A percentile compares a stretch with the other conserved stretches of the same genome.
These are phyloP conservation scores for Mortierella sp. DNA, from an alignment of 371 early-diverging fungal genomes.

Conservation along the genomic window DNA sequence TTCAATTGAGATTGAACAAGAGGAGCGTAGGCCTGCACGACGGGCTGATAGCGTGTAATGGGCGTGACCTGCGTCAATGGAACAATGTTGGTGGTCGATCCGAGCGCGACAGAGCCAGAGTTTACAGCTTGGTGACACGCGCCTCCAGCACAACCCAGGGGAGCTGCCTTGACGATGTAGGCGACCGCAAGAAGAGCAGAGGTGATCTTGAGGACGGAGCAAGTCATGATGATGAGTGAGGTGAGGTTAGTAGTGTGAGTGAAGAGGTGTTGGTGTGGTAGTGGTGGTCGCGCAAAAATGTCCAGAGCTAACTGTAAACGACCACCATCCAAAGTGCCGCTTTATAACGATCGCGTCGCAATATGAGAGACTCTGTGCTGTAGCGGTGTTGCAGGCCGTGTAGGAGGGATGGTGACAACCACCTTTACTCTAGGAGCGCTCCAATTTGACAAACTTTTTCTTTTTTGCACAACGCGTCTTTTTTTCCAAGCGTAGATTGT, in stretches of 20 bases:
- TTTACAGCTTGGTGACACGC: constrained; percentile 18
- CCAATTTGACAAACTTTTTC: background rate
- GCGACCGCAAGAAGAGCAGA: constrained; percentile 12
- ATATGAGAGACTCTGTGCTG: too few relatives aligned
- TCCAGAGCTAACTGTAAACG: too few relatives aligned
- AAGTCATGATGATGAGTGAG: constrained; percentile 6
- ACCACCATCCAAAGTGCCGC: too few relatives aligned
- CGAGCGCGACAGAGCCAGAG: constrained; percentile 21
- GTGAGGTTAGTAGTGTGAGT: background rate
- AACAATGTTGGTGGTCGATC: constrained; percentile 26
- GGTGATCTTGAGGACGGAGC: constrained; percentile 24
- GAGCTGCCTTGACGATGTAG: constrained; percentile 23
- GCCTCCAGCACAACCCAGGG: constrained; percentile 16
- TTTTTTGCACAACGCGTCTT: background rate
- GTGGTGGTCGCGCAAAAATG: background rate
- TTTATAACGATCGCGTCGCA: too few relatives aligned
- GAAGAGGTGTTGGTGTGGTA: background rate
- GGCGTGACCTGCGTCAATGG: constrained; percentile 38
- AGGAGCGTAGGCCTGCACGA: constrained; percentile 31
- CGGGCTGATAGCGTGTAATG: constrained; percentile 48
- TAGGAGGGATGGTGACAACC: too few relatives aligned
- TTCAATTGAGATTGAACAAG: constrained; percentile 27
- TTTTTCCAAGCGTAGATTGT: background rate
- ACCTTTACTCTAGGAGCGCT: too few relatives aligned
- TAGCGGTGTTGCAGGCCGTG: too few relatives aligned